phyloP scores from a whole-genome alignment of 2,329 filamentous ascomycete species.

The Chaetomium sp. region DNA sequence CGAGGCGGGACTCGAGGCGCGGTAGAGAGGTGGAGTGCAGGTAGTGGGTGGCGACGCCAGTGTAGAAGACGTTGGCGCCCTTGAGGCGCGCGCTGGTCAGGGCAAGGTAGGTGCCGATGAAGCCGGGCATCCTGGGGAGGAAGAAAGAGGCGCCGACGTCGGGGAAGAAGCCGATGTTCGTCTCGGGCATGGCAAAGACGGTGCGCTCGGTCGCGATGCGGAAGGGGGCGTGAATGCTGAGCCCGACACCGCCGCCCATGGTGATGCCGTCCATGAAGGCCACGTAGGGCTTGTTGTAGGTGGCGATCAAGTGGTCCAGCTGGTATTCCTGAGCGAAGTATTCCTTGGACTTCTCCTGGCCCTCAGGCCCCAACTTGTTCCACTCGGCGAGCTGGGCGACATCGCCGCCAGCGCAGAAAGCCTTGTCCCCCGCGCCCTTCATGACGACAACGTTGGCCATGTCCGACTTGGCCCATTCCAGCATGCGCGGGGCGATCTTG shows the following conservation, averaged over 20 bases:
- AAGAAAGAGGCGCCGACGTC: constrained; percentile 98
- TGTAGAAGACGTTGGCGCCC: constrained; percentile 85
- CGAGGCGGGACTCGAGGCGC: constrained; percentile 78
- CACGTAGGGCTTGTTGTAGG: constrained; percentile 89
- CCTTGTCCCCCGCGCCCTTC: constrained; percentile 80
- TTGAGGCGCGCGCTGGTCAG: constrained; percentile 82
- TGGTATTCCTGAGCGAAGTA: constrained; percentile 97
- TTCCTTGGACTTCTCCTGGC: constrained; percentile 72
- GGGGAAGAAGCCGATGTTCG: constrained; percentile 97
- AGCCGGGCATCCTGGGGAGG: constrained; percentile 83
- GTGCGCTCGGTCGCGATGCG: constrained; percentile 95
- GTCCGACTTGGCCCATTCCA: constrained; percentile 94
- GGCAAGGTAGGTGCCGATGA: constrained; percentile 87
- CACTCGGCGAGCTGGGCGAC: constrained; percentile 75
- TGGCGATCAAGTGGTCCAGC: constrained; percentile 92
- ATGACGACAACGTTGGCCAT: constrained; percentile 91
- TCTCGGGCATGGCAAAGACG: constrained; percentile 97
- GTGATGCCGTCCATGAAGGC: constrained; percentile 97
- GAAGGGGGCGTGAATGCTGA: constrained; percentile 94
- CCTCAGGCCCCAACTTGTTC: constrained; percentile 68
- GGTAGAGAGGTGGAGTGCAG: constrained; percentile 86
- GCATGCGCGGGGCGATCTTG: constrained; percentile 86
- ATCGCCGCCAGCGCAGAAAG: constrained; percentile 93
- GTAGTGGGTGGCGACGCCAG: constrained; percentile 94
- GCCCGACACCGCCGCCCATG: constrained; percentile 95